Percentiles rank a stretch among this genome's conserved stretches.
Conservation (phyloP, 2,329 filamentous ascomycete species). For the Claviceps africana region DNA sequence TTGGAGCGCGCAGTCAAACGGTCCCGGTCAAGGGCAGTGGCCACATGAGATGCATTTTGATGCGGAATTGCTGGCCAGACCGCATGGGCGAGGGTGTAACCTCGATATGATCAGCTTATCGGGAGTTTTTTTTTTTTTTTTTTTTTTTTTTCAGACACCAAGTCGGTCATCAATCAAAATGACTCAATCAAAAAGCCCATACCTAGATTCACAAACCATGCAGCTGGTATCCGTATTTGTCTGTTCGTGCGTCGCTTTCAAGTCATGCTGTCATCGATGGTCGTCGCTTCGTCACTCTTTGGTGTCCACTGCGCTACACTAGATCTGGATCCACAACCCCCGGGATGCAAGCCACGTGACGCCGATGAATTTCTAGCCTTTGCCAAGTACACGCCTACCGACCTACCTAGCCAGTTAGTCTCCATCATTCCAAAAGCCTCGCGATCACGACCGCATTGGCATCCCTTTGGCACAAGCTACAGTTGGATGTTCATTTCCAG, state of each 20-base stretch:
- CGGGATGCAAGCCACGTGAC: conserved; percentile 16
- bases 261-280: neutral
- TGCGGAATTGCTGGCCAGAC: conserved; percentile 2
- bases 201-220: neutral
- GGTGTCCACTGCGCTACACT: neutral
- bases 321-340: conserved; percentile 1
- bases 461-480: conserved; percentile 9
- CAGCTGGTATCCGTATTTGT: neutral
- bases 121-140: no score
- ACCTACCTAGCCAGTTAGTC: no score
- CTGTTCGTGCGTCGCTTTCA: neutral
- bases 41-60: conserved; percentile 30
- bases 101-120: no score
- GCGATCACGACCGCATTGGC: conserved; percentile 2
- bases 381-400: neutral
- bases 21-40: conserved; percentile 33
- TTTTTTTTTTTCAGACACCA: no score
- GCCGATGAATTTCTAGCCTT: conserved; percentile 16
- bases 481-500: conserved; percentile 8
- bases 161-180: neutral
- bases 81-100: no score
- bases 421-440: conserved; percentile 12
- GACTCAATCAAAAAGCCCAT: no score
- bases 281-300: neutral
- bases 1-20: conserved; percentile 2